Conservation (phyloP, 371 early-diverging fungal species). For the Syncephalastrum monosporum region DNA sequence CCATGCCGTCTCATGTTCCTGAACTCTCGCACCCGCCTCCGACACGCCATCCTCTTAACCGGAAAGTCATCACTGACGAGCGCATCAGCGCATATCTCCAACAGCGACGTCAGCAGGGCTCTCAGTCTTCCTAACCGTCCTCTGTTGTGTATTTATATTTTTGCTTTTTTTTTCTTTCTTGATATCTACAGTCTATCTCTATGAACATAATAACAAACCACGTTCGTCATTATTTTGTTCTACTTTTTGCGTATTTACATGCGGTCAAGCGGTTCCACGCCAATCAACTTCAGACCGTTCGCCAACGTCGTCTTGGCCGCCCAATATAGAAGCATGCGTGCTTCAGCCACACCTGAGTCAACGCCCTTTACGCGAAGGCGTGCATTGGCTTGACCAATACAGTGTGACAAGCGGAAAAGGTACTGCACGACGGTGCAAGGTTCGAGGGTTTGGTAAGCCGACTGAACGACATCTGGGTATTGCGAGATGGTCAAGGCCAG, state of each 20-base stretch:
- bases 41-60: slow-evolving; percentile 30
- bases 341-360: slow-evolving; percentile 65
- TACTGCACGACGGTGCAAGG: slow-evolving; percentile 89
- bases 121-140: background rate
- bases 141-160: background rate
- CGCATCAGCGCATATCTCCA: slow-evolving; percentile 37
- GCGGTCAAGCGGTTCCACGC: slow-evolving; percentile 75
- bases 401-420: slow-evolving; percentile 78
- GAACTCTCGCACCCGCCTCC: slow-evolving; percentile 4
- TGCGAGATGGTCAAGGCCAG: slow-evolving; percentile 76
- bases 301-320: slow-evolving; percentile 75
- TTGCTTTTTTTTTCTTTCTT: background rate
- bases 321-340: slow-evolving; percentile 76
- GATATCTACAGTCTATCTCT: too few species aligned
- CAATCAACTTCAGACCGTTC: slow-evolving; percentile 80
- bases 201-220: too few species aligned
- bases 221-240: background rate
- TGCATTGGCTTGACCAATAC: slow-evolving; percentile 74
- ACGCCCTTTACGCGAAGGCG: slow-evolving; percentile 73
- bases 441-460: slow-evolving; percentile 65
- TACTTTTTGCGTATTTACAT: slow-evolving; percentile 67
- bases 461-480: slow-evolving; percentile 80
- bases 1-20: background rate
- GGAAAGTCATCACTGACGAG: slow-evolving; percentile 33
- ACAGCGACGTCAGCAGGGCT: slow-evolving; percentile 8